Evolutionary conservation across 495 filamentous ascomycete genomes (phyloP).

Genomic region (Halenospora varia): DNA sequence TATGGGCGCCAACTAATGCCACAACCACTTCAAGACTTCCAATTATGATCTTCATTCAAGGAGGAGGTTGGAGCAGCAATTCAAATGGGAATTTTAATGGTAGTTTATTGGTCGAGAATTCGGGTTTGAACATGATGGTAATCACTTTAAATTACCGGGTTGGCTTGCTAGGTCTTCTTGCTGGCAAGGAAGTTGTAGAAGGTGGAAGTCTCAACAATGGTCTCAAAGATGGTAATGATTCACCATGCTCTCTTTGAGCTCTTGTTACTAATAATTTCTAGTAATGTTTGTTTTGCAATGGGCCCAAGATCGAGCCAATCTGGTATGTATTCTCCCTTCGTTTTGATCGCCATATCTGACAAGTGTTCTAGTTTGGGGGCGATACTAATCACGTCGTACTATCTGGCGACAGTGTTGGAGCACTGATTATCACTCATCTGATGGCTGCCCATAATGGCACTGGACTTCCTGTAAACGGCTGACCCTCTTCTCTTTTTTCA

Average conservation of each 20-base stretch:
- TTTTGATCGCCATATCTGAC: background rate
- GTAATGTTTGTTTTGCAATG: conserved; percentile 45
- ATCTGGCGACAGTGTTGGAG: conserved; percentile 69
- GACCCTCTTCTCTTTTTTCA: conserved; percentile 21
- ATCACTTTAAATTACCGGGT: conserved; percentile 76
- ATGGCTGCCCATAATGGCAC: conserved; percentile 56
- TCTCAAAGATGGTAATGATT: conserved; percentile 64
- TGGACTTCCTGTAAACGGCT: conserved; percentile 27
- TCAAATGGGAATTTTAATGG: conserved; percentile 68
- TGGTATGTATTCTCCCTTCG: conserved; percentile 30
- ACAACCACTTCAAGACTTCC: conserved; percentile 42
- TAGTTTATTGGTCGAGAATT: conserved; percentile 54
- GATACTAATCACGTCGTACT: conserved; percentile 67
- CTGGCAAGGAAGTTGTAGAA: conserved; percentile 51
- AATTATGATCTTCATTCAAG: conserved; percentile 57
- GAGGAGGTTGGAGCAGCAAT: conserved; percentile 58
- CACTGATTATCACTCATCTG: conserved; percentile 58
- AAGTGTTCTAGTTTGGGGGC: conserved; percentile 58
- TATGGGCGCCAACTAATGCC: conserved; percentile 31
- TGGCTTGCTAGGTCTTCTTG: conserved; percentile 69
- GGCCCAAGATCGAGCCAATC: conserved; percentile 58
- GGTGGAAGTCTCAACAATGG: conserved; percentile 63
- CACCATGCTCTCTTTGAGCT: conserved; percentile 43
- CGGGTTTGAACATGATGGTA: conserved; percentile 56
- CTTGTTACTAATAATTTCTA: background rate